Conservation (phyloP, 2,329 filamentous ascomycete genomes). For the Rhynchosporium agropyri region DNA sequence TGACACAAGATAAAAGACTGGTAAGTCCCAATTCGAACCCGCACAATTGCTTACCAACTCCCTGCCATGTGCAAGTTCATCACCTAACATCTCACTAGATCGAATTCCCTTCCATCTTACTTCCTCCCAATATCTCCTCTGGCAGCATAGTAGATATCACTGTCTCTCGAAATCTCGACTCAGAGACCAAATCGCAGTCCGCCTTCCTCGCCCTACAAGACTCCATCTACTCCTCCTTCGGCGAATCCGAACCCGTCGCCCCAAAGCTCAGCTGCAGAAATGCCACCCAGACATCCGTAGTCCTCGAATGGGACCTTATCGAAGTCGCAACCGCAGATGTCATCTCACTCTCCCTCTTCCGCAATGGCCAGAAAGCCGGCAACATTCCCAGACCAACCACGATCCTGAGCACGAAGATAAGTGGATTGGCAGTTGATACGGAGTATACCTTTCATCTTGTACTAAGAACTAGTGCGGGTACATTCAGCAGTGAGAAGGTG, state of each 20-base stretch:
- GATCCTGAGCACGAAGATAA: conserved; percentile 96
- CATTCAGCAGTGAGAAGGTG: conserved; percentile 80
- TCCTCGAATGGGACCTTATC: conserved; percentile 97
- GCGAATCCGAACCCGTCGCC: conserved; percentile 72
- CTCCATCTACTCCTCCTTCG: conserved; percentile 85
- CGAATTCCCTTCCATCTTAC: conserved; percentile 96
- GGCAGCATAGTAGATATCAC: conserved; percentile 98
- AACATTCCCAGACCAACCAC: conserved; percentile 86
- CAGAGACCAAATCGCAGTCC: conserved; percentile 74
- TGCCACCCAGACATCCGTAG: conserved; percentile 96
- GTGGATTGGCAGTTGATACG: conserved; percentile 91
- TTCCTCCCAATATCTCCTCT: conserved; percentile 91
- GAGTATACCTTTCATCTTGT: conserved; percentile 96
- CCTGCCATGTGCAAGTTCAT: background rate
- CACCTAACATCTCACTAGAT: conserved; percentile 62
- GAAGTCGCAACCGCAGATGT: conserved; percentile 90
- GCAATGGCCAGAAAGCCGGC: conserved; percentile 95
- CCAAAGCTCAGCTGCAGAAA: conserved; percentile 90
- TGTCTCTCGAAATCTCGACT: conserved; percentile 80
- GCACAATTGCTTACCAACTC: conserved; percentile 1
- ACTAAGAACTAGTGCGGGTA: conserved; percentile 86
- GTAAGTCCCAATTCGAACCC: conserved; percentile 55
- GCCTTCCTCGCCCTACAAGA: conserved; percentile 86
- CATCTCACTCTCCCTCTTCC: conserved; percentile 85
- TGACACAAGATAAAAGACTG: conserved; percentile 95